Evolutionary conservation across 2,329 filamentous ascomycete genomes (phyloP), one percentile per base, ranked within the genome.

Genomic region (Pseudocercospora vitis): DNA sequence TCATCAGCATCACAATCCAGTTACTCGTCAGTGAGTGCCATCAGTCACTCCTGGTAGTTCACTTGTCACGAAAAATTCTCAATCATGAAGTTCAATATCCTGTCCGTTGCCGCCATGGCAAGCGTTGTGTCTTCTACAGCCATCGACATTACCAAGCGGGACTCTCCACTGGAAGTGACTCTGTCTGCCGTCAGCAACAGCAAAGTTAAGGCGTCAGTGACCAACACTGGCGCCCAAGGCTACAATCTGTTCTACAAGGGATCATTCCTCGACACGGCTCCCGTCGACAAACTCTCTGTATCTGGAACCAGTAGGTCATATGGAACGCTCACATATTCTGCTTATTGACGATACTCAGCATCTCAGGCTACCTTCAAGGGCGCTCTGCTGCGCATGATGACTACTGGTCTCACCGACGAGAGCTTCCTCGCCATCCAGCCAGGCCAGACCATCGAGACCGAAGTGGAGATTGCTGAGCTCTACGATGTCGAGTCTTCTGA

Each of bases 391-490:
- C 76, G 75, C 37, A 65, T 83, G 18, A 67, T 73, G 56, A 77
- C 75, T 14, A 62, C 66, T 1, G 69, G 70, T 35, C 73, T 83
- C 18, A 68, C 63, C 14, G 73, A 77, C 28, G 73, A 76, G 3
- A 74, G 77, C 48, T 84, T 84, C 67, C 67, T 77, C 62, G 69
- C 70, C 35, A 75, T 84, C 48, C 69, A 46, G 28, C 66, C 70
- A 33, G 72, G 71, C 28, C 68, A 80, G 66, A 77, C 78, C 7
- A 72, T 83, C 58, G 75, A 78, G 60, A 69, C 78, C 28, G 75
- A 73, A 35, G 81, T 83, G 55, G 79, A 84, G 61, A 73, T 81
- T 28, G 81, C 79, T 28, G 73, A 81, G 65, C 74, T 79, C 2
- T 81, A 84, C 68, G 76, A 82, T 59, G 74, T 81, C 14, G 67